These are phyloP conservation scores for Moniliella sp. DNA, from an alignment of 1,284 basidiomycete species.

Conservation along the genomic window DNA sequence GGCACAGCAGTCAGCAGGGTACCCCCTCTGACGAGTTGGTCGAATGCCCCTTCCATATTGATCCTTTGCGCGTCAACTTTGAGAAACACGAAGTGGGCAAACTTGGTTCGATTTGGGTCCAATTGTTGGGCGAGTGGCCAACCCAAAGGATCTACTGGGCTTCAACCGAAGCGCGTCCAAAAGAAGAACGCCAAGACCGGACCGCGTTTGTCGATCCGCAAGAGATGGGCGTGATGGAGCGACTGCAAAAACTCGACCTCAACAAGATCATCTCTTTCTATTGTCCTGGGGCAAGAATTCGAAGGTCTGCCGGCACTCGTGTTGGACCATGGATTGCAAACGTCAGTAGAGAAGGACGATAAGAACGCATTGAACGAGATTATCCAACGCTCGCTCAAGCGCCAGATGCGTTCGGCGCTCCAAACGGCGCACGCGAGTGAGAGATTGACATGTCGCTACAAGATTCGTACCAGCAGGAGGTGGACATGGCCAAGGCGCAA, in stretches of 20 bases:
- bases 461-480: no score
- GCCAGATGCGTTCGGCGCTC: no score
- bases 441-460: no score
- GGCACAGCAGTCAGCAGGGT: conserved; percentile 30
- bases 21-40: no score
- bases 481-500: no score
- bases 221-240: conserved; percentile 8
- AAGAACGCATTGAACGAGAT: no score
- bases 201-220: conserved; percentile 9
- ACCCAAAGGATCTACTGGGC: conserved; percentile 78
- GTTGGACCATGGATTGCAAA: no score
- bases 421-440: no score
- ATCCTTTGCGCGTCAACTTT: conserved; percentile 46
- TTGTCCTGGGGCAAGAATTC: background rate
- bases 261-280: background rate
- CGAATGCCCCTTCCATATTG: conserved; percentile 58
- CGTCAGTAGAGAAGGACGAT: no score
- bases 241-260: background rate
- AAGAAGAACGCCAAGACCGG: conserved; percentile 51
- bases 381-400: no score
- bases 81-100: conserved; percentile 40
- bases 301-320: background rate
- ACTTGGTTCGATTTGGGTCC: conserved; percentile 82
- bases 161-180: no score
- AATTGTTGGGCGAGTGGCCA: conserved; percentile 76